These are phyloP conservation scores for Paracamarosporium sp. DNA, from an alignment of 2,329 filamentous ascomycete genomes.

Conservation along the genomic window DNA sequence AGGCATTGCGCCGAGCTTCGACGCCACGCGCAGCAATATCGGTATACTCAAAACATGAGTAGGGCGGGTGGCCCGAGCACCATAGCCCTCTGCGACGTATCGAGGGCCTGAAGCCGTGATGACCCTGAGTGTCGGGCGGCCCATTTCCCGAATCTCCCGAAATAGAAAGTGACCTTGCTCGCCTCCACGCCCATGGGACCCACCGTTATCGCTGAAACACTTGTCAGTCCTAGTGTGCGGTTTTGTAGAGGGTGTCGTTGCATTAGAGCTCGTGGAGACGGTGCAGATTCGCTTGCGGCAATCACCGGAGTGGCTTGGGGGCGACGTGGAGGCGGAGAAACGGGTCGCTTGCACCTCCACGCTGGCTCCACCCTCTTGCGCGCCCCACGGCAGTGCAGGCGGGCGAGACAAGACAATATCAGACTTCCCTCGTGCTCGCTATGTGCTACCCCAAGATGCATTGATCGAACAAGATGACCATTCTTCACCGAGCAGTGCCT, in stretches of 20 bases:
- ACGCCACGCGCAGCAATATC: constrained; percentile 4
- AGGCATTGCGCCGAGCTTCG: background rate
- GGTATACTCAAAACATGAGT: constrained; percentile 1
- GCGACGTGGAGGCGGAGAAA: background rate
- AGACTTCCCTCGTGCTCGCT: no score
- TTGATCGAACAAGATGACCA: background rate
- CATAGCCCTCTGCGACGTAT: background rate
- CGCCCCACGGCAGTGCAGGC: background rate
- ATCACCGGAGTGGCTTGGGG: background rate
- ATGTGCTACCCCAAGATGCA: background rate
- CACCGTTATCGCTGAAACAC: background rate
- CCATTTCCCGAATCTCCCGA: background rate
- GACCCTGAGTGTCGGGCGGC: background rate
- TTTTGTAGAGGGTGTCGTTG: background rate
- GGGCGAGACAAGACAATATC: no score
- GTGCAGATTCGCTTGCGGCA: background rate
- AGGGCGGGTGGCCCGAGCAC: constrained; percentile 1
- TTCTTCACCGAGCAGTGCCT: background rate
- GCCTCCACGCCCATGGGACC: background rate
- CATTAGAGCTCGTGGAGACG: background rate
- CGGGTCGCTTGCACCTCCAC: background rate
- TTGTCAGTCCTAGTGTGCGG: background rate
- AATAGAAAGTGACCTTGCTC: background rate
- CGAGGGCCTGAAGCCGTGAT: background rate
- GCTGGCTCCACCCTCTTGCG: background rate